Evolutionary conservation across 2,329 filamentous ascomycete genomes (phyloP), one percentile per base, ranked within the genome.

Genomic region (Botryotinia calthae): DNA sequence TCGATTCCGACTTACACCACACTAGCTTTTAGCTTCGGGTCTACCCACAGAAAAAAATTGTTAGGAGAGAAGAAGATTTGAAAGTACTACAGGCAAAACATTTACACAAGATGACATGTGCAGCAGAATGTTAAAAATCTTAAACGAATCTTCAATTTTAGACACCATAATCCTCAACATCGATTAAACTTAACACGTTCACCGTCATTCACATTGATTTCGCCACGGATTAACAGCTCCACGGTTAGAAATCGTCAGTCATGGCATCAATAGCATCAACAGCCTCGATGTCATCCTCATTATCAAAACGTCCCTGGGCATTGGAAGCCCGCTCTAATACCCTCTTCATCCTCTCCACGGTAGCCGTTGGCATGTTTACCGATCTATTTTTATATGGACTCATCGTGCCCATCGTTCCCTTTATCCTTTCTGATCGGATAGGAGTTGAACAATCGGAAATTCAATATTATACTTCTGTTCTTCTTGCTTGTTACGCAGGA

Each of bases 321-420:
- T 22, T 67, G 4, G 34, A 67, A 25, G 65, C 48, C 28, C 85
- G 89, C n/a, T 89, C 87, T 18, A 87, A 85, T 70, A 87, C 86
- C 3, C 77, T 84, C 63, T 90, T 91, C 81, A 89, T 90, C 75
- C 79, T 89, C 56, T 80, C 84, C 10, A 89, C 88, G 3, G 86
- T 90, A 20, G 85, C 83, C 5, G 80, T 87, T 31, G 86, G 85
- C 61, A 83, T 87, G 2, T 89, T 88, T 77, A 87, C 86, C 0
- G 87, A 89, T 77, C 80, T 89, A 20, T 89, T 89, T 78, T 83
- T 90, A 1, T 90, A 89, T 77, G 86, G 86, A 1, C 81, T 90
- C 3, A 82, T 90, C 25, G 87, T 89, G 0, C 88, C 88, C 0
- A 84, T 89, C 14, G 80, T 89, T 1, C 88, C 88, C 0, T 90